Conservation (phyloP, 352 stramenopile species). For the Pythium insidiosum region DNA sequence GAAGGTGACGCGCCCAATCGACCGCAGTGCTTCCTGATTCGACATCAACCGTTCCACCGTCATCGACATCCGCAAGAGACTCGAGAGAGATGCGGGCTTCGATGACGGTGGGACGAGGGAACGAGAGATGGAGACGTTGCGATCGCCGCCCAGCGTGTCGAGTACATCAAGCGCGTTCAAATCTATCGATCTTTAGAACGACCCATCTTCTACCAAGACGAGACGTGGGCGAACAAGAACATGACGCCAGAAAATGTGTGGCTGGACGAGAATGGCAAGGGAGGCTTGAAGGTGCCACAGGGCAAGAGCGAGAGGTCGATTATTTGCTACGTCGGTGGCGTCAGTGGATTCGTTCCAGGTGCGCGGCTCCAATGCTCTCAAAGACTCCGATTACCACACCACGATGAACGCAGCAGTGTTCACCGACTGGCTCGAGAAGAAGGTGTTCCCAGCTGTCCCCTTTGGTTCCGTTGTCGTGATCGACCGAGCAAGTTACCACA, state of each 20-base stretch:
- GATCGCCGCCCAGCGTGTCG: too few relatives aligned
- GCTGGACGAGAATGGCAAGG: slow-evolving; percentile 1
- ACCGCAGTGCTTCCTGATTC: too few relatives aligned
- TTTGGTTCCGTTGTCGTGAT: slow-evolving; percentile 13
- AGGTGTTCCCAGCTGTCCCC: slow-evolving; percentile 3
- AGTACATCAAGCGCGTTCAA: too few relatives aligned
- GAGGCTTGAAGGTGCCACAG: slow-evolving; percentile 10
- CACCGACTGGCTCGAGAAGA: slow-evolving; percentile 14
- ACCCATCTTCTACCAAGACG: slow-evolving; percentile 6
- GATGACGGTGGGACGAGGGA: too few relatives aligned
- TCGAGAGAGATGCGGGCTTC: too few relatives aligned
- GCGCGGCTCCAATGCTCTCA: slow-evolving; percentile 16
- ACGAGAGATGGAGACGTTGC: too few relatives aligned
- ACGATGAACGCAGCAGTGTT: slow-evolving; percentile 19
- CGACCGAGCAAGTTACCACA: slow-evolving; percentile 16
- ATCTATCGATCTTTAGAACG: too few relatives aligned
- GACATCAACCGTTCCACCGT: too few relatives aligned
- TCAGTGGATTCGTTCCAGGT: slow-evolving; percentile 10
- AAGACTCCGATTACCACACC: slow-evolving; percentile 19
- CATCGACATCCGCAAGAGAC: too few relatives aligned
- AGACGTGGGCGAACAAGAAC: slow-evolving; percentile 8
- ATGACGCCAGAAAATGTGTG: slow-evolving; percentile 3
- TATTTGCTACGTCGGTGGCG: slow-evolving; percentile 13
- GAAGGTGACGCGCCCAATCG: too few relatives aligned
- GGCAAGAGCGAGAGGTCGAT: slow-evolving; percentile 14